phyloP scores from a whole-genome alignment of 768 basidiomycete species.

The Clitopilus passeckerianus region DNA sequence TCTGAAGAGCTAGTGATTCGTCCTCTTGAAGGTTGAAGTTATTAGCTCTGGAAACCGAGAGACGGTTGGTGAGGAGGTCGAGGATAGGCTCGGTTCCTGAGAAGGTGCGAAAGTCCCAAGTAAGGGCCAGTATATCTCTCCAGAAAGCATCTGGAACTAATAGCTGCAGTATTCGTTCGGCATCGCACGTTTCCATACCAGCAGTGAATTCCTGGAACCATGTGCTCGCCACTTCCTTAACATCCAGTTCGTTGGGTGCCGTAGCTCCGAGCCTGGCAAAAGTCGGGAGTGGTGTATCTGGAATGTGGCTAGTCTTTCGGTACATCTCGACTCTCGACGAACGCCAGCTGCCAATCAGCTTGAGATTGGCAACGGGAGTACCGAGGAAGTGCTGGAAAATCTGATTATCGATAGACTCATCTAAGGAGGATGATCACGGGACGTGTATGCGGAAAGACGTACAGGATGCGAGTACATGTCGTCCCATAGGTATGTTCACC shows the following conservation, averaged over 20 bases:
- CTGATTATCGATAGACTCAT: neutral
- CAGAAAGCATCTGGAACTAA: constrained; percentile 16
- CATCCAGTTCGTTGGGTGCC: constrained; percentile 14
- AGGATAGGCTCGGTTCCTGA: constrained; percentile 9
- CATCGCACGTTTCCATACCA: constrained; percentile 10
- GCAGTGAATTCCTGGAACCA: constrained; percentile 22
- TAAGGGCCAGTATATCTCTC: constrained; percentile 17
- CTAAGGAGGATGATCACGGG: neutral
- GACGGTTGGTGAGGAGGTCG: constrained; percentile 14
- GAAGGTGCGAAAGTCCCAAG: constrained; percentile 21
- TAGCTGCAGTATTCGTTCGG: constrained; percentile 10
- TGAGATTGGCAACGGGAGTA: neutral
- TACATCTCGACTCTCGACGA: neutral
- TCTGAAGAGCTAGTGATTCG: constrained; percentile 26
- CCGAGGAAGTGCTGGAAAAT: neutral
- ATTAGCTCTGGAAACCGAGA: constrained; percentile 13
- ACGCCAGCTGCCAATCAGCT: too few species aligned
- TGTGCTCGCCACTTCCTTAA: constrained; percentile 13
- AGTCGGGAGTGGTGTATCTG: constrained; percentile 18
- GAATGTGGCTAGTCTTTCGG: neutral
- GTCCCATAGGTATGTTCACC: too few species aligned
- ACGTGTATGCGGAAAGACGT: neutral
- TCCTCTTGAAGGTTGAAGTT: constrained; percentile 24
- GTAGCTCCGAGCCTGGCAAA: constrained; percentile 19
- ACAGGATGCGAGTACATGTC: neutral